Conservation (phyloP, 129 eudicot species). For the sunflower (Helianthus annuus) region HanXRQr2.0-SUNRISE NC_035440.2:69056567-69057066, state of each 20-base stretch:
- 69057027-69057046: constrained; percentile 68
- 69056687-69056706: constrained; percentile 50
- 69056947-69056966: constrained; percentile 73
- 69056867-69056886: not conserved
- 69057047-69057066: constrained; percentile 61
- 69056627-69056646: too few relatives aligned
- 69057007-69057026: constrained; percentile 83
- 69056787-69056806: constrained; percentile 55
- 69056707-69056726: constrained; percentile 55
- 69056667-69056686: not conserved
- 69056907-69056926: constrained; percentile 69
- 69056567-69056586: too few relatives aligned
- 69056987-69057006: constrained; percentile 84
- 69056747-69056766: constrained; percentile 73
- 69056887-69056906: not conserved
- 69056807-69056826: constrained; percentile 68
- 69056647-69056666: too few relatives aligned
- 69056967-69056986: constrained; percentile 71
- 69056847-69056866: not conserved
- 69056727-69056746: constrained; percentile 87
- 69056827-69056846: constrained; percentile 41
- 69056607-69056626: too few relatives aligned
- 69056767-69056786: constrained; percentile 60
- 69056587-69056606: too few relatives aligned
- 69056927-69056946: constrained; percentile 37